Evolutionary conservation across 768 basidiomycete genomes (phyloP), one percentile per base, ranked within the genome.

Genomic region (Termitomyces sp.): DNA sequence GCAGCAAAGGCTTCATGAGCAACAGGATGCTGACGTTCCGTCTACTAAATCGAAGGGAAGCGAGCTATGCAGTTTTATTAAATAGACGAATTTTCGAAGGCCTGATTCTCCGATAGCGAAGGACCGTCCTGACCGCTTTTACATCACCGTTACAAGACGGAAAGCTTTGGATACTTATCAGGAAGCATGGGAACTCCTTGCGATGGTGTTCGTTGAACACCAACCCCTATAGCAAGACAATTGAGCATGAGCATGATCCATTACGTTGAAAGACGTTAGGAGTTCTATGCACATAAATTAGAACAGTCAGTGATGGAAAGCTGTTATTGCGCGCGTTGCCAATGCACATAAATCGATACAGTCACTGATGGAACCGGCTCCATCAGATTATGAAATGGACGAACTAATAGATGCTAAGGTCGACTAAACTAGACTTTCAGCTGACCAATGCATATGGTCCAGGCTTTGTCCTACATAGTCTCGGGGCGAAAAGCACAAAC

Each of bases 1-100:
- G 59, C 8, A 60, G 40, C 18, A 41, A 35, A 43, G 59, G 59
- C 26, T 50, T 55, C 59, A 60, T 55, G 13, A 55, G 7, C 14
- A 33, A 20, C 23, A 28, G 40, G 40, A 50, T 40, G 16, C 46
- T 46, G 14, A 41, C 18, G 18, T n/a, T 16, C 16, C 18, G 54
- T 12, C 23, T 3, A 23, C 23, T 23, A 23, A 43, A 38, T 32
- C 20, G 14, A 44, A 55, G 7, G 14, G 38, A 28, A 55, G 53
- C 5, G 12, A 41, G 30, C 49, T 33, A 12, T 35, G n/a, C 50
- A 36, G 50, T 13, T 36, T 35, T 20, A 20, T 50, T 18, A 50
- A 50, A 23, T 50, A 5, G 32, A 33, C 5, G 5, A 33, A 20
- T 7, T 50, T 7, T 50, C 10, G 32, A 50, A n/a, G 26, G 18